These are phyloP conservation scores for Ophiocordyceps camponoti-rufipedis DNA, from an alignment of 2,329 filamentous ascomycete species.

Conservation along the genomic window DNA sequence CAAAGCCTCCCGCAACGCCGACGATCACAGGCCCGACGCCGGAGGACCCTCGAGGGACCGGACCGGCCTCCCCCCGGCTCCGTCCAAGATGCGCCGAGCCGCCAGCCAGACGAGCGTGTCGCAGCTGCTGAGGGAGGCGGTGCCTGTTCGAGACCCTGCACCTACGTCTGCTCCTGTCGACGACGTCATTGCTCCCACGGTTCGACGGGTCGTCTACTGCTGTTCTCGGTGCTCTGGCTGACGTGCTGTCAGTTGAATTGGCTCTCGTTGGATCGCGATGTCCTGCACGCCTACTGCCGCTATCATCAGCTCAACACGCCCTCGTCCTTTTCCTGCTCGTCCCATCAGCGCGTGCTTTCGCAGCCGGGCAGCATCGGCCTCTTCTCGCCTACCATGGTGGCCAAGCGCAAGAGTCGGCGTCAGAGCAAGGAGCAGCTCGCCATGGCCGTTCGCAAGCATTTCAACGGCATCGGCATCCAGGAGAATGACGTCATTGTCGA, in stretches of 20 bases:
- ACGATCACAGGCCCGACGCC: constrained; percentile 22
- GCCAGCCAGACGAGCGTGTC: constrained; percentile 27
- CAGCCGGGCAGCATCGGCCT: constrained; percentile 46
- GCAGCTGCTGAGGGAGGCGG: constrained; percentile 17
- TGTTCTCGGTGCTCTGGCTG: background rate
- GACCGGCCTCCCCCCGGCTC: constrained; percentile 21
- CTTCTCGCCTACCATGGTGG: constrained; percentile 59
- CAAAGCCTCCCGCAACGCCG: constrained; percentile 24
- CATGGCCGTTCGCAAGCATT: constrained; percentile 59
- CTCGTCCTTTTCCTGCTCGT: constrained; percentile 47
- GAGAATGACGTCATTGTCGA: constrained; percentile 74
- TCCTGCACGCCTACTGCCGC: constrained; percentile 60
- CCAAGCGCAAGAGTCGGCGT: constrained; percentile 42
- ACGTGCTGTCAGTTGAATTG: constrained; percentile 34
- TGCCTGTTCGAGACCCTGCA: constrained; percentile 11
- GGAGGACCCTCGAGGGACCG: constrained; percentile 23
- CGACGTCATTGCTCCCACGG: constrained; percentile 15
- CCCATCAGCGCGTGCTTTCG: constrained; percentile 42
- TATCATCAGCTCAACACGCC: constrained; percentile 55
- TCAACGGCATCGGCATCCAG: constrained; percentile 60
- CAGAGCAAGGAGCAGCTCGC: constrained; percentile 58
- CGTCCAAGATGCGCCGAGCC: constrained; percentile 36
- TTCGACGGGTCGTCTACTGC: constrained; percentile 8
- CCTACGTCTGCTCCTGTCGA: constrained; percentile 13
- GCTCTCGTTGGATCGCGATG: constrained; percentile 45